phyloP scores from a whole-genome alignment of 1,284 basidiomycete genomes.

The Albatrellus sp. region DNA sequence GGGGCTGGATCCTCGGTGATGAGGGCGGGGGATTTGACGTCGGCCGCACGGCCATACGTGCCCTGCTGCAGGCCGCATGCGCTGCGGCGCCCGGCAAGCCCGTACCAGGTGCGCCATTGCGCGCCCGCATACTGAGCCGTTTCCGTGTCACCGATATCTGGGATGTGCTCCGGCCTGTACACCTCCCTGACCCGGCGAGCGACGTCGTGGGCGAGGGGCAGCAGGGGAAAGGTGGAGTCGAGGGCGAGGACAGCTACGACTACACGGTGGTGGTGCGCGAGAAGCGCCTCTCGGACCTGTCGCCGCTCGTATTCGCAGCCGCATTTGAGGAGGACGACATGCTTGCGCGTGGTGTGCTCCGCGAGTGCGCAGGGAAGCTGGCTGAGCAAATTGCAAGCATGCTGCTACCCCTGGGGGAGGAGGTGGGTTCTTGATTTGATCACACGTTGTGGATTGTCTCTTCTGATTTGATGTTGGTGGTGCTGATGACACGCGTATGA shows the following conservation, averaged over 20 bases:
- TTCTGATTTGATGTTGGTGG: no score
- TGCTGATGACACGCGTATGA: no score
- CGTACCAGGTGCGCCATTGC: constrained; percentile 13
- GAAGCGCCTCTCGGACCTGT: constrained; percentile 58
- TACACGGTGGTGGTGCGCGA: constrained; percentile 39
- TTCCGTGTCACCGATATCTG: constrained; percentile 47
- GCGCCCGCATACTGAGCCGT: constrained; percentile 29
- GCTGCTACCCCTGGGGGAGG: constrained; percentile 30
- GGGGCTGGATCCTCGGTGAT: constrained; percentile 77
- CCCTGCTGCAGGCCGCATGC: constrained; percentile 48
- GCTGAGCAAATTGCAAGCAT: constrained; percentile 44
- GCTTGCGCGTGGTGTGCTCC: constrained; percentile 47
- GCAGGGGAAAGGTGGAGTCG: background rate
- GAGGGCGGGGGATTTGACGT: constrained; percentile 70
- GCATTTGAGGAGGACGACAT: constrained; percentile 54
- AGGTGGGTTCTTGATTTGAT: no score
- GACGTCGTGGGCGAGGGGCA: constrained; percentile 9
- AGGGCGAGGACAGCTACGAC: constrained; percentile 5
- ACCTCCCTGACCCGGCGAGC: constrained; percentile 34
- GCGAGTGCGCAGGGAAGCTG: constrained; percentile 35
- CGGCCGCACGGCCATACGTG: constrained; percentile 57
- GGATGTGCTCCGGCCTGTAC: constrained; percentile 50
- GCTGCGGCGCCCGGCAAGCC: constrained; percentile 26
- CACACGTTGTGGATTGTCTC: no score
- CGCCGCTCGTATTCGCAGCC: constrained; percentile 60